Evolutionary conservation across 495 filamentous ascomycete species (phyloP), one percentile per base, ranked within the genome.

Genomic region (Penicillium turbatum): DNA sequence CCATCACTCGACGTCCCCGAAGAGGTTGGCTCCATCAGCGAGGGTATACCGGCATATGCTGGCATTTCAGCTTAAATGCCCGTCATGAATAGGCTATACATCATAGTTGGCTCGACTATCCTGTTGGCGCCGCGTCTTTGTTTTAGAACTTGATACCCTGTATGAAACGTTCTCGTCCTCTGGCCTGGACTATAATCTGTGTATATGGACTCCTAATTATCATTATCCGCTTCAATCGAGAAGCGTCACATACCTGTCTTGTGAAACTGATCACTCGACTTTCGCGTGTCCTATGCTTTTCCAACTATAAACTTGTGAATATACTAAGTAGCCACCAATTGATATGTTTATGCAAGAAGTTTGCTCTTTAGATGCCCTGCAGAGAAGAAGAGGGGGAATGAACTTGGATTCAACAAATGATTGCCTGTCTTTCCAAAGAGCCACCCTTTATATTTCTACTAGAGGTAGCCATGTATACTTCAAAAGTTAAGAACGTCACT

Each of bases 131-230:
- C 6, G 32, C 13, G 21, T 49, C 24, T 37, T 16, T 27, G 32
- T 48, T 48, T 26, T 51, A 34, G 38, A 42, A 43, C 9, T 40
- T 56, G 59, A 61, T 62, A 59, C 55, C 58, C 59, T 54, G 47
- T 38, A 51, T 40, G 43, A 43, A 43, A 19, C 34, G 15, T 21
- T 13, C 21, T 11, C 15, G 12, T 11, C 35, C 35, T 12, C 13
- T 27, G 39, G 39, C 21, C 30, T 46, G 43, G 16, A 11, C 39
- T 29, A 19, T 39, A 21, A 31, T 38, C 11, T 49, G 15, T 49
- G 35, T 29, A 39, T 21, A 39, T 49, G 24, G 15, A 27, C 27
- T 32, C 32, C 8, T 26, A 29, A 11, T 36, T 31, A 49, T 49
- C 19, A 15, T 49, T 49, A 49, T 9, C n/a, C 26, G 1, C 27